Evolutionary conservation across 1,139 yeast genomes (phyloP), one percentile per base, ranked within the genome.

Genomic region (Candida mesenterica): DNA sequence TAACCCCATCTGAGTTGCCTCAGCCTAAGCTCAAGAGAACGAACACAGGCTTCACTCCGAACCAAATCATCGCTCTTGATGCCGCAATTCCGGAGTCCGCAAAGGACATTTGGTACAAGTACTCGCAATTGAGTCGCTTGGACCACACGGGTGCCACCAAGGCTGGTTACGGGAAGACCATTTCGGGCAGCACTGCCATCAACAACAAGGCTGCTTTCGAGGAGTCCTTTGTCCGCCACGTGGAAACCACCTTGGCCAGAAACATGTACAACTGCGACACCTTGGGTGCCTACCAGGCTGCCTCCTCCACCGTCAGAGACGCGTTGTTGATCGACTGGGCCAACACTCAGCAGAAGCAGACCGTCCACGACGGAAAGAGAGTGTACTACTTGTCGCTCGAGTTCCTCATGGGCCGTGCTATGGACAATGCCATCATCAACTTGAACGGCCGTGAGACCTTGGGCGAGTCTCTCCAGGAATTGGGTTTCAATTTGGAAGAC

Each of bases 331-430:
- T 87, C 36, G 89, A 87, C 50, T 90, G 97, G 97, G 88, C 90
- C 55, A 82, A 83, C 59, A 89, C 97, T 34, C 97, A 89, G 63
- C 96, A 89, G 61, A 75, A 78, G 49, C 94, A 87, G 60, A 87
- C 97, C 14, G 62, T 84, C 37, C 79, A 79, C 49, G 95, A 86
- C 57, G 88, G 87, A 36, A 90, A 90, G 64, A 71, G 97, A 46
- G 82, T 89, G 30, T 90, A 90, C 63, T 90, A 89, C 58, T 63
- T 89, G 44, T 85, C 95, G 3, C 70, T 90, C 49, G 97, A 90
- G 63, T 90, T 88, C 58, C 69, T 90, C 47, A 88, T 90, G 96
- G 97, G 97, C 31, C 77, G 96, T 52, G 96, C 97, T 33, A 72
- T 90, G 75, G 97, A 90, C 62, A 90, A 89, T 59, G 96, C 97